Conservation (phyloP, 805 yeast species). For the Saturnispora ahearnii region DNA sequence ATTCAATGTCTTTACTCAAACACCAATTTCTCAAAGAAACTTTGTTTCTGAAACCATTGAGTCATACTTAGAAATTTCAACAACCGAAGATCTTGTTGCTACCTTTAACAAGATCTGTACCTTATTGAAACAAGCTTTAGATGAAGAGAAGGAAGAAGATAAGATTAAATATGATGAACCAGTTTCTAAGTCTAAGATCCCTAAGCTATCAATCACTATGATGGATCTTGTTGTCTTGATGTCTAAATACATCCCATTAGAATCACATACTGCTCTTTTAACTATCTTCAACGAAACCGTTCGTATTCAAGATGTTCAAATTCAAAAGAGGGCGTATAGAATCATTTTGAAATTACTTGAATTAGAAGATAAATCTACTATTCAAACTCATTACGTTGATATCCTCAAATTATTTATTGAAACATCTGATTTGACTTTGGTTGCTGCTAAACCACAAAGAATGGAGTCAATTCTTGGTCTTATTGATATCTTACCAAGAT, state of each 20-base stretch:
- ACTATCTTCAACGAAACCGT: slow-evolving; percentile 70
- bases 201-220: slow-evolving; percentile 69
- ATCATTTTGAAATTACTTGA: slow-evolving; percentile 64
- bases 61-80: slow-evolving; percentile 62
- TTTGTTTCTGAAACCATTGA: slow-evolving; percentile 82
- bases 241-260: slow-evolving; percentile 70
- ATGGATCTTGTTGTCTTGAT: slow-evolving; percentile 84
- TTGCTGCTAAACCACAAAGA: slow-evolving; percentile 76
- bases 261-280: slow-evolving; percentile 65
- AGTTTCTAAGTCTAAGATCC: slow-evolving; percentile 28
- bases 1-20: slow-evolving; percentile 88
- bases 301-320: slow-evolving; percentile 46
- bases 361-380: slow-evolving; percentile 41
- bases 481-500: slow-evolving; percentile 51
- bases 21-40: slow-evolving; percentile 74
- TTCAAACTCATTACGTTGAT: slow-evolving; percentile 42
- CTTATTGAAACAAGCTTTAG: slow-evolving; percentile 65
- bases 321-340: slow-evolving; percentile 87
- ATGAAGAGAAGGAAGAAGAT: slow-evolving; percentile 37
- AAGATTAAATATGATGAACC: slow-evolving; percentile 29
- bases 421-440: slow-evolving; percentile 48
- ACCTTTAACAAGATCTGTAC: slow-evolving; percentile 84
- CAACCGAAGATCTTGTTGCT: slow-evolving; percentile 53
- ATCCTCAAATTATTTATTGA: slow-evolving; percentile 53
- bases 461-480: slow-evolving; percentile 56